phyloP scores from a whole-genome alignment of 208 protist species.

The Leishmania gerbilli region DNA sequence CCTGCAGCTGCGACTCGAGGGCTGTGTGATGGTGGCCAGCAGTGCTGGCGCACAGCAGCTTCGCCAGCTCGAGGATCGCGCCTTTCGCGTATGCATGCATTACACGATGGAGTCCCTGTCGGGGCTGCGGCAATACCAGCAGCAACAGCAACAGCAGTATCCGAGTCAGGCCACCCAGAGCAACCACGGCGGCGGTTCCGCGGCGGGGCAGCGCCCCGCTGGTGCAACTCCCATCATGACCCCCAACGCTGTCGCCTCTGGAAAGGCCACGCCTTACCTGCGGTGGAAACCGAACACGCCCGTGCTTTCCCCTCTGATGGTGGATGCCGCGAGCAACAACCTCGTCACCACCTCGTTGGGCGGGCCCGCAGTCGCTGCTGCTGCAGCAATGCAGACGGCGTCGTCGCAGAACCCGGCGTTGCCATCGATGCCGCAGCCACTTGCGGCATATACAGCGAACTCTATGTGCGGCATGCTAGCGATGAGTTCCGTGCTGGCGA shows the following conservation, averaged over 20 bases:
- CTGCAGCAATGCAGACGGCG: background rate
- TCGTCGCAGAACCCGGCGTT: background rate
- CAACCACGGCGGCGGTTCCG: slow-evolving; percentile 17
- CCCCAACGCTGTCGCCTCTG: background rate
- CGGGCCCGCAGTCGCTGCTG: slow-evolving; percentile 6
- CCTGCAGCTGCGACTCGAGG: slow-evolving; percentile 80
- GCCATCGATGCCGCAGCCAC: background rate
- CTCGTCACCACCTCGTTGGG: background rate
- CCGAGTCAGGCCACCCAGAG: slow-evolving; percentile 10
- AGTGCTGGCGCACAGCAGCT: slow-evolving; percentile 32
- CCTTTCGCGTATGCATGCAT: slow-evolving; percentile 75
- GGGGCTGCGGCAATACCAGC: slow-evolving; percentile 20
- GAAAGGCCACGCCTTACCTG: slow-evolving; percentile 7
- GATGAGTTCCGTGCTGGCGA: slow-evolving; percentile 10
- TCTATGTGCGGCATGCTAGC: slow-evolving; percentile 7
- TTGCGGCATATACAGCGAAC: background rate
- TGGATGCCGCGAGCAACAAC: background rate
- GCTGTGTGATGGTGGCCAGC: slow-evolving; percentile 70
- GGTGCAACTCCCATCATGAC: slow-evolving; percentile 4
- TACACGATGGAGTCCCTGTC: slow-evolving; percentile 35
- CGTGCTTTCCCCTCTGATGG: slow-evolving; percentile 15
- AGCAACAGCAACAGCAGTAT: slow-evolving; percentile 26
- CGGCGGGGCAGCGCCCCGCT: slow-evolving; percentile 16
- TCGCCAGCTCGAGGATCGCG: slow-evolving; percentile 50
- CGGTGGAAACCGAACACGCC: slow-evolving; percentile 22